These are phyloP conservation scores for Petrea volubilis DNA, from an alignment of 257 asterid genomes.

Conservation along the genomic window DNA sequence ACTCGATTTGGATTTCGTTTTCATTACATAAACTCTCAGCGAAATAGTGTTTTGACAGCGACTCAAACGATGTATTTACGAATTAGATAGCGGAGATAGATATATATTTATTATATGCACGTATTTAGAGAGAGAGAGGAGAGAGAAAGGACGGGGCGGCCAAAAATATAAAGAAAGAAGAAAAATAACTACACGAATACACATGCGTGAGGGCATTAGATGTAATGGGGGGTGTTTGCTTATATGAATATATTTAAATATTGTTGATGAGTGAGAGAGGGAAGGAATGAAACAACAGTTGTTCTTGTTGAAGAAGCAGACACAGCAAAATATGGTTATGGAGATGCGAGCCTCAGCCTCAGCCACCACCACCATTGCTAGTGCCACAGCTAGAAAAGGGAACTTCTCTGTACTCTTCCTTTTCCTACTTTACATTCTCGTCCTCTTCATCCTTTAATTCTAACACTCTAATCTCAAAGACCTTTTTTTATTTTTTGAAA, in stretches of 20 bases:
- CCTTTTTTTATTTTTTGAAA: background rate
- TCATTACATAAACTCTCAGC: slow-evolving; percentile 30
- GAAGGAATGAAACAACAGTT: slow-evolving; percentile 31
- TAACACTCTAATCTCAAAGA: background rate
- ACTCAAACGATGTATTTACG: background rate
- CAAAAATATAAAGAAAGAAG: background rate
- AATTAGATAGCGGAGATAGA: background rate
- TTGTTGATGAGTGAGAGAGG: slow-evolving; percentile 24
- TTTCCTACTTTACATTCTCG: slow-evolving; percentile 80
- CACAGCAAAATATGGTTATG: slow-evolving; percentile 44
- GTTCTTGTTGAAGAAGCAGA: slow-evolving; percentile 44
- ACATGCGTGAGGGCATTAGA: slow-evolving; percentile 16
- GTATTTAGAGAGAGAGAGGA: background rate
- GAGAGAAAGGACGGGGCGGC: slow-evolving; percentile 1
- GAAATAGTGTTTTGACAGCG: slow-evolving; percentile 23
- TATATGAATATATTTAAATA: slow-evolving; percentile 37
- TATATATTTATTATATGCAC: slow-evolving; percentile 16
- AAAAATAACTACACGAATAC: slow-evolving; percentile 23
- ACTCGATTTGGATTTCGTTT: slow-evolving; percentile 28
- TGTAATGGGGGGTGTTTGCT: background rate
- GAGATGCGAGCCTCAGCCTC: slow-evolving; percentile 93
- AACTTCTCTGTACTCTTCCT: slow-evolving; percentile 63
- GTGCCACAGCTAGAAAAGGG: slow-evolving; percentile 41
- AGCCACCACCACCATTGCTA: slow-evolving; percentile 36
- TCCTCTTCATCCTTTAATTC: slow-evolving; percentile 66